These are phyloP conservation scores for Metschnikowia reukaufii DNA, from an alignment of 805 yeast genomes.

Conservation along the genomic window DNA sequence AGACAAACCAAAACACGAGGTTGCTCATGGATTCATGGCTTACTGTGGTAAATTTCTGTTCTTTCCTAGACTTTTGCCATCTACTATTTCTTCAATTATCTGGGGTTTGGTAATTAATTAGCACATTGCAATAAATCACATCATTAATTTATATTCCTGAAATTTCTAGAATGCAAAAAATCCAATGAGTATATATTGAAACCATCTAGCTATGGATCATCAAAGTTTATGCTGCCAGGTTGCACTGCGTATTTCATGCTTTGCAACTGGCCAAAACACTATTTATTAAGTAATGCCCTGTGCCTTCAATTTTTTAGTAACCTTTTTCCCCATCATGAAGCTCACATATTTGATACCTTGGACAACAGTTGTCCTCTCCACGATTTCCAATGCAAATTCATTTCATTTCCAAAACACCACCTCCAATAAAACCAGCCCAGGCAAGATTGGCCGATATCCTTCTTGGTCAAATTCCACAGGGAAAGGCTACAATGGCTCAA, in stretches of 20 bases:
- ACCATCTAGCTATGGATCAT: not conserved
- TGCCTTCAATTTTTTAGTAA: not conserved
- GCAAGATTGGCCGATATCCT: not conserved
- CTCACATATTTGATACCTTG: not conserved
- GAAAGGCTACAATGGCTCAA: not conserved
- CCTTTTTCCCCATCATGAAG: constrained; percentile 1
- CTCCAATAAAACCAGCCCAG: not conserved
- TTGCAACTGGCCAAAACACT: not conserved
- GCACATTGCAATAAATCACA: too few relatives aligned
- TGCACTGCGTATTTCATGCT: not conserved
- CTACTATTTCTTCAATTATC: too few relatives aligned
- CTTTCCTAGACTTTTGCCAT: too few relatives aligned
- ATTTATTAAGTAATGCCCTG: not conserved
- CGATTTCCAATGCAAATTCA: not conserved
- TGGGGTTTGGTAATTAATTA: too few relatives aligned
- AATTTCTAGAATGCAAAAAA: too few relatives aligned
- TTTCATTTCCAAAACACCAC: not conserved
- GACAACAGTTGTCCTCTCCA: not conserved
- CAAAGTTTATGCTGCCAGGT: not conserved
- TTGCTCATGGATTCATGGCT: too few relatives aligned
- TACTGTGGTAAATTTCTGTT: too few relatives aligned
- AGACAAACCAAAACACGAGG: too few relatives aligned
- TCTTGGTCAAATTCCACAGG: not conserved
- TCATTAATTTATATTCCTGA: too few relatives aligned
- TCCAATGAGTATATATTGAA: too few relatives aligned